A percentile compares a stretch with the other conserved stretches of the same genome.
Evolutionary conservation across 176 grass and related monocot species (phyloP).

Genomic region (Carex cristatella): DNA sequence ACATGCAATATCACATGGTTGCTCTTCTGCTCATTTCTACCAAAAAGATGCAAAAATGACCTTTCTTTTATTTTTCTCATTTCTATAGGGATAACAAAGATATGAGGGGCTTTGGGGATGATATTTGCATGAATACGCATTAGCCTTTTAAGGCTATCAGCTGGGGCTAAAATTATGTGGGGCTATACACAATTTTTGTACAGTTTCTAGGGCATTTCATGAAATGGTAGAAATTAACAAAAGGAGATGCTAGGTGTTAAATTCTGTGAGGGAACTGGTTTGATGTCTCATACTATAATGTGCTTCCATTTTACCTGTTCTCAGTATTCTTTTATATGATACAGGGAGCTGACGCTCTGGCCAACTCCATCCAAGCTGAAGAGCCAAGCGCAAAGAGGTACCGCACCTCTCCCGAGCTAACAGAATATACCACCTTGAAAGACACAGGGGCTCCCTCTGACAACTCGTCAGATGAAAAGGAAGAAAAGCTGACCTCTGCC

Average conservation of each 20-base stretch:
- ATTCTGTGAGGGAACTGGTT: neutral
- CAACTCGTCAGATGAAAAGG: neutral
- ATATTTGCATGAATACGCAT: neutral
- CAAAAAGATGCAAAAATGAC: neutral
- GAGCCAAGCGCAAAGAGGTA: slow-evolving; percentile 36
- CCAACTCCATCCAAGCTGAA: slow-evolving; percentile 32
- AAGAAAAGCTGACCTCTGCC: slow-evolving; percentile 4
- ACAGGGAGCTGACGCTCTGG: slow-evolving; percentile 30
- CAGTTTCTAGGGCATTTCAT: neutral
- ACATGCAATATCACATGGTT: neutral
- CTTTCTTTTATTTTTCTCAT: neutral
- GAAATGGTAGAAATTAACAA: neutral
- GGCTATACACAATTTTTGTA: neutral
- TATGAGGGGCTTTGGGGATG: neutral
- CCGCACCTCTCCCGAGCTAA: slow-evolving; percentile 20
- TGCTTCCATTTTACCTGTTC: neutral
- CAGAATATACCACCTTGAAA: neutral
- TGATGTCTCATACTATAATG: neutral
- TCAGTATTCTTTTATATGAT: neutral
- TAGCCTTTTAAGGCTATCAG: neutral
- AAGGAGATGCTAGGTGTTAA: neutral
- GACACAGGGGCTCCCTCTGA: neutral
- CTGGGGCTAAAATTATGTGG: neutral
- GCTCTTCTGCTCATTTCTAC: neutral
- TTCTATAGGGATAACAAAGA: neutral